Base-by-base conservation (phyloP, 2,329 filamentous ascomycete genomes). In the Chrysoporthe puriensis region DNA sequence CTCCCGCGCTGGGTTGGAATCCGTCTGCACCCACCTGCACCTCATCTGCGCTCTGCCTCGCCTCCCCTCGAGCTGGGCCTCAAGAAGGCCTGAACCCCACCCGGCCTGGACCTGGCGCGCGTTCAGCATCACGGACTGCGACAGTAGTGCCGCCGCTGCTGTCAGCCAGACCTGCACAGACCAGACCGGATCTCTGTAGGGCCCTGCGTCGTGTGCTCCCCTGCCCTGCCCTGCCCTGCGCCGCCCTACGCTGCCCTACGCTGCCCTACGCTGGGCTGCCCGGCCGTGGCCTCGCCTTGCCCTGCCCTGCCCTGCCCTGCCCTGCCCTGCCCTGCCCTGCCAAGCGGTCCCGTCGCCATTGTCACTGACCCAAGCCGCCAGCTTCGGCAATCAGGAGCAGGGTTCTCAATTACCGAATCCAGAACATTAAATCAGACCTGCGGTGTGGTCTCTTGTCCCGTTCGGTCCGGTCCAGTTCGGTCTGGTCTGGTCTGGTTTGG, bases 131-230 rank as follows among this genome's bases (percentile, higher is more conserved):
- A n/a, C 26, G 16, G 32, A n/a, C 57, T 42, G n/a, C 40, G 21
- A 60, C 36, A 46, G 36, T 50, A 67, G 43, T 64, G 57, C 56
- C 56, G 66, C 66, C 57, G 57, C 66, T 59, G 62, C 62, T 56
- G 58, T 66, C 66, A 62, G 66, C 62, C 66, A 68, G 48, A 11
- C 48, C 58, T 56, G 62, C 50, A 54, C 18, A 56, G 52, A 43
- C 62, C 36, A 56, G 18, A 43, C 57, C 50, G 52, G 26, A 44
- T 44, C 34, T 43, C 36, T 43, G 26, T 26, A 26, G 26, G 26
- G n/a, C 46, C 46, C 16, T 26, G 36, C 7, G 16, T 34, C 56
- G 9, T 18, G 11, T 4, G 26, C 26, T 6, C 26, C 46, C 32
- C 26, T 57, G 26, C 54, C 14, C 54, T 57, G 16, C 34, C 57